phyloP scores from a whole-genome alignment of 2,329 filamentous ascomycete species.

The Allantophomopsis cytisporea region DNA sequence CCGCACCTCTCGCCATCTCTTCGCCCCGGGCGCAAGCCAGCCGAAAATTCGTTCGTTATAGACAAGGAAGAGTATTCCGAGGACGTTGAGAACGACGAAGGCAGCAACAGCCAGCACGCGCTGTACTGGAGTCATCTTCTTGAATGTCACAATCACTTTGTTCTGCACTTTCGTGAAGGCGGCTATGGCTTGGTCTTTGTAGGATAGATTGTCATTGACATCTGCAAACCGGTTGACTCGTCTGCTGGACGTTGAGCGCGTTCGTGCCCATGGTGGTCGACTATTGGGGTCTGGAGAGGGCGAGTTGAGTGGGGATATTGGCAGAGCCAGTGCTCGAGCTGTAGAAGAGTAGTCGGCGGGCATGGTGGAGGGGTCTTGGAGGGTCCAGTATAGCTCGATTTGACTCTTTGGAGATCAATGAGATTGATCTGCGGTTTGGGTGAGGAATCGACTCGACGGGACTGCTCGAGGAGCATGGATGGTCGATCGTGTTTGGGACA shows the following conservation, averaged over 20 bases:
- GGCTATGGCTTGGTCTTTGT: slow-evolving; percentile 25
- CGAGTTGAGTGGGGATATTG: slow-evolving; percentile 28
- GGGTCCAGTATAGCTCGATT: no score
- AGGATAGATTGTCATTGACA: slow-evolving; percentile 10
- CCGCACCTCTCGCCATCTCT: slow-evolving; percentile 60
- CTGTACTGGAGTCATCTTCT: slow-evolving; percentile 45
- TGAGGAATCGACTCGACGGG: no score
- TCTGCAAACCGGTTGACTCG: slow-evolving; percentile 1
- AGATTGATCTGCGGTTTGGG: no score
- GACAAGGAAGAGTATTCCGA: slow-evolving; percentile 56
- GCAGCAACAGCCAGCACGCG: slow-evolving; percentile 40
- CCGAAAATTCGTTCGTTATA: slow-evolving; percentile 73
- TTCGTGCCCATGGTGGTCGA: slow-evolving; percentile 36
- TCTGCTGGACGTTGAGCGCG: slow-evolving; percentile 22
- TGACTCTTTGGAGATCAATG: no score
- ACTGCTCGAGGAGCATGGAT: no score
- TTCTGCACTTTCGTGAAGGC: slow-evolving; percentile 39
- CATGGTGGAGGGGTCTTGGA: slow-evolving; percentile 22
- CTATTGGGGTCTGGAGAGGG: slow-evolving; percentile 24
- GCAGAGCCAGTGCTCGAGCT: slow-evolving; percentile 32
- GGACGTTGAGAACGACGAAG: slow-evolving; percentile 29
- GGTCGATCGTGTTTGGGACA: no score
- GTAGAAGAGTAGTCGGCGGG: slow-evolving; percentile 35
- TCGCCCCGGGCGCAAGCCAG: slow-evolving; percentile 57
- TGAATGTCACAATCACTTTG: slow-evolving; percentile 33